Base-by-base conservation (phyloP, 495 filamentous ascomycete genomes). In the Lophium mytilinum region DNA sequence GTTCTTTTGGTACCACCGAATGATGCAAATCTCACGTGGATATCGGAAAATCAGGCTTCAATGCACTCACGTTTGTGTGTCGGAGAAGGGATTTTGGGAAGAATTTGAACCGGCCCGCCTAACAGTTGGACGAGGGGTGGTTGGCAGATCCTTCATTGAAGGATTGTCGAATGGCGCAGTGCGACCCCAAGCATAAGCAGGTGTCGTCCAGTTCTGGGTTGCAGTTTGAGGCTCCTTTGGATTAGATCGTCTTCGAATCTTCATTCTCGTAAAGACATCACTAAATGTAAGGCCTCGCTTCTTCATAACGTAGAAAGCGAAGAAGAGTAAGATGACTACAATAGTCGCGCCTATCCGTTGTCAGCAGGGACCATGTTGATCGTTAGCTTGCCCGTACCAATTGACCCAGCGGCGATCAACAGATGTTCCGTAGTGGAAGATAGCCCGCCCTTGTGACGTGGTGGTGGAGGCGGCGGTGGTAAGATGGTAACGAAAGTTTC, bases 361-460 rank as follows among this genome's bases (percentile, higher is more conserved):
- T 60, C 50, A 60, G 51, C 37, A 24, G 14, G 50, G 6, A 12
- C 43, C 15, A 18, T 17, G 35, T 37, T 15, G 10, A 54, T 17
- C 33, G 19, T 43, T 47, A 12, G 40, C 9, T 24, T 33, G 10
- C 2, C 37, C 50, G 6, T 53, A 66, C 63, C 58, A 50, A 66
- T 66, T 52, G 63, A 66, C 11, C 63, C 63, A 40, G 63, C 63
- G 15, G 63, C 63, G 19, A 66, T 66, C 34, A 66, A 53, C 40
- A 66, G 37, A 51, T 66, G 63, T 35, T 62, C 41, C 10, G 63
- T 66, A 0, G 59, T 60, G 18, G 47, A 21, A 18, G 63, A 66
- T n/a, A 66, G 48, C 14, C 62, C 62, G 19, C 49, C 19, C 1
- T 37, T 47, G 43, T 55, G 52, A 19, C 10, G 60, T 45, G 54